Conservation (phyloP, 495 filamentous ascomycete species). For the Aspergillus conjunctus region DNA sequence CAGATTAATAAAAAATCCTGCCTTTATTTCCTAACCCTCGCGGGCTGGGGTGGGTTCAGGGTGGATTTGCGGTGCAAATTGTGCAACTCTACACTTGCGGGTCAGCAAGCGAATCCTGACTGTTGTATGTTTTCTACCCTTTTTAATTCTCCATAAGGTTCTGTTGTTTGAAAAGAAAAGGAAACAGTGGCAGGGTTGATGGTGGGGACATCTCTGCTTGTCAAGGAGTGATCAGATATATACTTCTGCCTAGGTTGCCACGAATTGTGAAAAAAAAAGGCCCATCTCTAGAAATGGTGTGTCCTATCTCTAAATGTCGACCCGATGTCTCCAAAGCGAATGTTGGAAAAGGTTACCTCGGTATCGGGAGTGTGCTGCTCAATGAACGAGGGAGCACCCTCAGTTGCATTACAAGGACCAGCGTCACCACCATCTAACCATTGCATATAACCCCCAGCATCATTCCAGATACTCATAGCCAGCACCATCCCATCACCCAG, state of each 20-base stretch:
- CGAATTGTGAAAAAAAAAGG: not conserved
- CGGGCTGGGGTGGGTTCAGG: too few species aligned
- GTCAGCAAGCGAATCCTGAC: too few species aligned
- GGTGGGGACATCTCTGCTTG: too few species aligned
- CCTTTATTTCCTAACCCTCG: too few species aligned
- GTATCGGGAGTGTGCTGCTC: slow-evolving; percentile 32
- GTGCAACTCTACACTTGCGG: too few species aligned
- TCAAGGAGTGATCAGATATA: too few species aligned
- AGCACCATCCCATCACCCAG: slow-evolving; percentile 65
- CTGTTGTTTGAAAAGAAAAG: too few species aligned
- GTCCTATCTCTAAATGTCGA: slow-evolving; percentile 26
- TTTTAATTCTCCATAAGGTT: too few species aligned
- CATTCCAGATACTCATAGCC: slow-evolving; percentile 66
- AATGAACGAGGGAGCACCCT: slow-evolving; percentile 37
- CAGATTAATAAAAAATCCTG: too few species aligned
- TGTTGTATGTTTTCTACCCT: too few species aligned
- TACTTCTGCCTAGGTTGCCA: not conserved
- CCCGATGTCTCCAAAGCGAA: slow-evolving; percentile 43
- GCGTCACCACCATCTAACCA: slow-evolving; percentile 61
- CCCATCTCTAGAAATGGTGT: not conserved
- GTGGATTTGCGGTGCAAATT: too few species aligned
- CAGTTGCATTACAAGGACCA: slow-evolving; percentile 59
- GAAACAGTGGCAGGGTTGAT: too few species aligned
- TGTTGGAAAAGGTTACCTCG: slow-evolving; percentile 39
- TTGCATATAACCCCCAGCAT: slow-evolving; percentile 57